Percentiles rank a stretch among this genome's conserved stretches.
phyloP scores from a whole-genome alignment of 2,329 filamentous ascomycete genomes.

The Alternaria angustiovoidea region DNA sequence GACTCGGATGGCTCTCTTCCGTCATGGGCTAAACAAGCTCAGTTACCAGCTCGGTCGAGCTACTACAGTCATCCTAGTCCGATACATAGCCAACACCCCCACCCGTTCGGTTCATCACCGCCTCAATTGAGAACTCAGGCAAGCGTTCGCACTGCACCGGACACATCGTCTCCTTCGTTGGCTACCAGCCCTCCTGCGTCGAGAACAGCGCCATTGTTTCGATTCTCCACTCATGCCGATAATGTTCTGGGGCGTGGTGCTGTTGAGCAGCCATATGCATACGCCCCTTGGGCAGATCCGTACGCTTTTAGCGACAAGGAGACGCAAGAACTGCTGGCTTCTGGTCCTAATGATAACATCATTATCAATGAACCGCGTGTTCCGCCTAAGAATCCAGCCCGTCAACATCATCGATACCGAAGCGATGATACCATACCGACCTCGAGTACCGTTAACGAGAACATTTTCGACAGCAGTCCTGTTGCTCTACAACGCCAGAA shows the following conservation, averaged over 20 bases:
- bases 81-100: constrained; percentile 26
- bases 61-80: constrained; percentile 43
- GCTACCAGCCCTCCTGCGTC: constrained; percentile 25
- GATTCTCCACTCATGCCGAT: constrained; percentile 3
- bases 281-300: constrained; percentile 28
- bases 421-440: background rate
- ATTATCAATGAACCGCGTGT: constrained; percentile 31
- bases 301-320: constrained; percentile 45
- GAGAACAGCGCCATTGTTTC: constrained; percentile 27
- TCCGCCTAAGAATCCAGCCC: background rate
- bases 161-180: constrained; percentile 12
- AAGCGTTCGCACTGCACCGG: constrained; percentile 17
- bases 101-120: constrained; percentile 44
- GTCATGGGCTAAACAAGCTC: constrained; percentile 20
- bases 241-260: constrained; percentile 1
- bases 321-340: constrained; percentile 44
- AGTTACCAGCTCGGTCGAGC: constrained; percentile 19
- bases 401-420: constrained; percentile 5
- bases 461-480: constrained; percentile 1
- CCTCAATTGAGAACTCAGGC: constrained; percentile 24
- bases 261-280: constrained; percentile 24
- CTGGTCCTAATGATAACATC: constrained; percentile 49
- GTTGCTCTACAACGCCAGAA: constrained; percentile 36
- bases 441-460: constrained; percentile 15
- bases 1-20: constrained; percentile 18